Evolutionary conservation across 1,139 yeast genomes (phyloP), one percentile per base, ranked within the genome.

Genomic region (Hyphopichia fennica): DNA sequence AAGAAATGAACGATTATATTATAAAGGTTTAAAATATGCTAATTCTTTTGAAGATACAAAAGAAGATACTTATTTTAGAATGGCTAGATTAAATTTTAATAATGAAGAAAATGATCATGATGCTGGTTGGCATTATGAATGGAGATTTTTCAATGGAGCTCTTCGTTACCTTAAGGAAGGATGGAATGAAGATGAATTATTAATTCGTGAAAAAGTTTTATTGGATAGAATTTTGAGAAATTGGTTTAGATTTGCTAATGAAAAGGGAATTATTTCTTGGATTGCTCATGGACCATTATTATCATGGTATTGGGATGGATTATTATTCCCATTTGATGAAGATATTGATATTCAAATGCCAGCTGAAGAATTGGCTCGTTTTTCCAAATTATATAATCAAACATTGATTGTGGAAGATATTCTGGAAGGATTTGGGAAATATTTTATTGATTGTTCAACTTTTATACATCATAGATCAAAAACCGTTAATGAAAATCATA

Each of bases 301-400:
- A 38, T 52, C 63, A 22, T 69, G 74, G 74, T 68, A 65, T 43
- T 65, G 69, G 69, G 63, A 66, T 51, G 70, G 71, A 0, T 47
- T 64, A 41, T 47, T 58, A 39, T 63, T 63, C 50, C 69, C 70
- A 13, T 65, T 62, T 49, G 69, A 65, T 47, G 57, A 54, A 32
- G 69, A 65, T 46, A 61, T 60, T 34, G 69, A 64, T 43, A 60
- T 65, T 34, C 70, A 65, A 48, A 61, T 65, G 67, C 69, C 71
- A 2, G 54, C 63, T 13, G 48, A 56, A 28, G 67, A 66, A 41
- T 48, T 65, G 31, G 48, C 57, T 11, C 48, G 60, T 20, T 52
- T 65, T 32, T 58, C 65, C 2, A 54, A 50, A 38, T 44, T 53
- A 16, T 65, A 56, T 41, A 65, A 64, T 46, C 68, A 63, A 50